These are phyloP conservation scores for Clitopilus hobsonii DNA, from an alignment of 768 basidiomycete species.

Conservation along the genomic window DNA sequence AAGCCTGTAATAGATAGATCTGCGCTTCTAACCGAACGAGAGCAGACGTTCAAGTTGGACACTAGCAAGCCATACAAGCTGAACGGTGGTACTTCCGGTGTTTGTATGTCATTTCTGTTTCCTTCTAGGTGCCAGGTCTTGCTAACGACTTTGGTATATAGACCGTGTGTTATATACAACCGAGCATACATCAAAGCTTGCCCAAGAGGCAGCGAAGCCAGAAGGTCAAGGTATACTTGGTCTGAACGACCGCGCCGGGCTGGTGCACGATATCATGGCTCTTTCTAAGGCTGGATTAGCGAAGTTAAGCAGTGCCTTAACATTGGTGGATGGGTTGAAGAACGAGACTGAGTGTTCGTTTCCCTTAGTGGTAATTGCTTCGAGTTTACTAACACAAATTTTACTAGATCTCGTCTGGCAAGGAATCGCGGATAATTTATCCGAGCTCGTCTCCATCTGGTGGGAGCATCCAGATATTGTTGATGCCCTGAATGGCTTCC, in stretches of 20 bases:
- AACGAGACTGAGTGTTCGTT: conserved; percentile 72
- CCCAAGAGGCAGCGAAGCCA: conserved; percentile 65
- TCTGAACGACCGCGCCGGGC: conserved; percentile 85
- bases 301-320: conserved; percentile 71
- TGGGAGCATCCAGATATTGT: conserved; percentile 69
- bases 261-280: conserved; percentile 79
- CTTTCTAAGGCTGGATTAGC: conserved; percentile 79
- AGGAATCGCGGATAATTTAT: conserved; percentile 56
- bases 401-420: conserved; percentile 76
- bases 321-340: conserved; percentile 62
- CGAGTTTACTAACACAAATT: too few relatives aligned
- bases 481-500: conserved; percentile 54
- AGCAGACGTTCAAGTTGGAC: conserved; percentile 69
- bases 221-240: conserved; percentile 55
- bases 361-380: background rate
- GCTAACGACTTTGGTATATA: conserved; percentile 19
- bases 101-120: conserved; percentile 45
- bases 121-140: background rate
- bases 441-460: conserved; percentile 60
- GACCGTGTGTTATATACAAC: conserved; percentile 86
- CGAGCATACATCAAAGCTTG: conserved; percentile 74
- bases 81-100: conserved; percentile 84
- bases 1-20: conserved; percentile 55
- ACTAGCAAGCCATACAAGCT: conserved; percentile 80
- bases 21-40: conserved; percentile 63